These are phyloP conservation scores for Corynespora cassiicola DNA, from an alignment of 2,329 filamentous ascomycete genomes.

Conservation along the genomic window DNA sequence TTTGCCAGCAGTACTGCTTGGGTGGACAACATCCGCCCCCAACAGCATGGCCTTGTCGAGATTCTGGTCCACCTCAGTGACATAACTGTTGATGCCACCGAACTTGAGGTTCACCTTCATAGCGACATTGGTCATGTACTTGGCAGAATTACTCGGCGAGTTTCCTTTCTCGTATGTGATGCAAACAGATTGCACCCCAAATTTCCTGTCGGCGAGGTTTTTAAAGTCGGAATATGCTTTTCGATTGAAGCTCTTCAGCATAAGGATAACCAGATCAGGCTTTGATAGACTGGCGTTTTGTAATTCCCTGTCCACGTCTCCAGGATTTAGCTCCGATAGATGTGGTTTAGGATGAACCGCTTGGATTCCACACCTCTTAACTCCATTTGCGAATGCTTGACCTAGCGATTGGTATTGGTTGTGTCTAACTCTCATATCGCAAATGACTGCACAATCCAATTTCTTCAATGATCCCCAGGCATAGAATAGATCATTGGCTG, in stretches of 20 bases:
- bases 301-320: no score
- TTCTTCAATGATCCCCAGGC: no score
- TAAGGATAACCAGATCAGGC: conserved; percentile 10
- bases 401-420: no score
- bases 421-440: no score
- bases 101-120: conserved; percentile 61
- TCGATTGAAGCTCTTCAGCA: conserved; percentile 7
- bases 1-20: conserved; percentile 16
- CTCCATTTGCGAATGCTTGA: no score
- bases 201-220: background rate
- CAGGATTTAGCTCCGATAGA: no score
- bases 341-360: no score
- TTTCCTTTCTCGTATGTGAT: background rate
- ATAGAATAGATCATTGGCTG: no score
- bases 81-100: conserved; percentile 61
- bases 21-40: conserved; percentile 51
- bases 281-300: no score
- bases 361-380: no score
- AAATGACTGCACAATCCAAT: no score
- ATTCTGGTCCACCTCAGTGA: background rate
- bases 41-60: conserved; percentile 42
- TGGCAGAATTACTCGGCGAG: background rate
- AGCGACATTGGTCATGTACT: conserved; percentile 38
- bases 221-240: conserved; percentile 7
- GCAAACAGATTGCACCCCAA: background rate